Percentiles rank a stretch among this genome's conserved stretches.
Conservation (phyloP, 2,329 filamentous ascomycete genomes). For the Drechslera avenae region DNA sequence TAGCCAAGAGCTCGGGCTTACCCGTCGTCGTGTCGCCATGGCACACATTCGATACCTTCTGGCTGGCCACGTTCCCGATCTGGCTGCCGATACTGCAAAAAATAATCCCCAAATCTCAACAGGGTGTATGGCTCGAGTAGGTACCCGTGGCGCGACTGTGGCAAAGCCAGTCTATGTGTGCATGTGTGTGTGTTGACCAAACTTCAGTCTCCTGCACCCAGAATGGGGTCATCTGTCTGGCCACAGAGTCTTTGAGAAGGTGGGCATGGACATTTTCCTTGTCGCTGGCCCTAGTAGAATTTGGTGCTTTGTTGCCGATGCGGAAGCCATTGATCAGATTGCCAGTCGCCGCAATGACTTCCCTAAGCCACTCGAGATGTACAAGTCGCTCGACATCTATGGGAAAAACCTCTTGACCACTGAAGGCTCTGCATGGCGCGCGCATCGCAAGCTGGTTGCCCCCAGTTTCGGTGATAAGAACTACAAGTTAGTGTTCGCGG, state of each 20-base stretch:
- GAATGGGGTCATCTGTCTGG: slow-evolving; percentile 65
- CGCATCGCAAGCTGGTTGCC: slow-evolving; percentile 73
- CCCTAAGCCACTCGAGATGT: slow-evolving; percentile 68
- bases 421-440: slow-evolving; percentile 71
- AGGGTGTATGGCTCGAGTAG: slow-evolving; percentile 65
- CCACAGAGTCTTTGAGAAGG: slow-evolving; percentile 62
- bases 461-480: slow-evolving; percentile 79
- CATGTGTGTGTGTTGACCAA: slow-evolving; percentile 11
- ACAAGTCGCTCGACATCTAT: slow-evolving; percentile 66
- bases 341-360: slow-evolving; percentile 71
- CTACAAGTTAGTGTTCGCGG: slow-evolving; percentile 68
- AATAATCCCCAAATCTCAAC: slow-evolving; percentile 60
- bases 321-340: slow-evolving; percentile 70
- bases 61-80: slow-evolving; percentile 61
- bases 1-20: slow-evolving; percentile 54
- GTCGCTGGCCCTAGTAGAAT: slow-evolving; percentile 64
- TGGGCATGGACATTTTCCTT: slow-evolving; percentile 67
- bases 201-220: slow-evolving; percentile 58
- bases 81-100: slow-evolving; percentile 62
- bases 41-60: slow-evolving; percentile 58
- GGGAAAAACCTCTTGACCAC: slow-evolving; percentile 74
- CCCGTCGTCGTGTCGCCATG: slow-evolving; percentile 52
- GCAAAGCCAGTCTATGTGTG: neutral
- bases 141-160: slow-evolving; percentile 30
- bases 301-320: slow-evolving; percentile 63